Base-by-base conservation (phyloP, 805 yeast species). In the Lachancea sp. region DNA sequence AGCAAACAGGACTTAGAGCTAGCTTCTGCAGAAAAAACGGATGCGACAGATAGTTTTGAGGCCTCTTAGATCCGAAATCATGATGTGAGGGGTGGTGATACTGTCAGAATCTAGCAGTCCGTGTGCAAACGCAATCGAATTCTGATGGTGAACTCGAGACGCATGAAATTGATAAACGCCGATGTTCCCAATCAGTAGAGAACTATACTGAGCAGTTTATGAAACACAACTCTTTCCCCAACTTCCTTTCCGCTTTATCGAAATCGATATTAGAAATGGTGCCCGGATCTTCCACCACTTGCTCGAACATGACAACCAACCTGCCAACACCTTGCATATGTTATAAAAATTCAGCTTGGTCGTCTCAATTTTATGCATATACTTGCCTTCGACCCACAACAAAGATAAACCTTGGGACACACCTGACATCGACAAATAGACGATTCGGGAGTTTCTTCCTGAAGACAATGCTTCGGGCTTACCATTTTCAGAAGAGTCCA, bases 341-440 rank as follows among this genome's bases (percentile, higher is more conserved):
- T n/a, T n/a, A n/a, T n/a, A n/a, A n/a, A n/a, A n/a, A n/a, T n/a
- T n/a, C n/a, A n/a, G n/a, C n/a, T n/a, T n/a, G n/a, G n/a, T n/a
- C n/a, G n/a, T n/a, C n/a, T n/a, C n/a, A n/a, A n/a, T n/a, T n/a
- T n/a, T n/a, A n/a, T n/a, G n/a, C n/a, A n/a, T n/a, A n/a, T n/a
- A n/a, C n/a, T n/a, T 91, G 99, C 88, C 84, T 19, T 87, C 96
- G 1, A 87, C 95, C 38, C 90, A 91, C 66, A 87, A 93, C 66
- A 82, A 81, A 60, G 98, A 93, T 57, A 91, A 91, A 67, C 98
- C 98, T 43, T 90, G 98, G 98, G 98, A 90, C 62, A 90, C 96
- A 10, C 87, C 85, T 17, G 96, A 89, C 55, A 81, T 90, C 47
- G 95, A 90, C 63, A 90, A 91, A 64, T 91, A 99, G 99, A 72